Percentiles rank a stretch among this genome's conserved stretches.
phyloP scores from a whole-genome alignment of 2,329 filamentous ascomycete species.

The Fusarium sp. region DNA sequence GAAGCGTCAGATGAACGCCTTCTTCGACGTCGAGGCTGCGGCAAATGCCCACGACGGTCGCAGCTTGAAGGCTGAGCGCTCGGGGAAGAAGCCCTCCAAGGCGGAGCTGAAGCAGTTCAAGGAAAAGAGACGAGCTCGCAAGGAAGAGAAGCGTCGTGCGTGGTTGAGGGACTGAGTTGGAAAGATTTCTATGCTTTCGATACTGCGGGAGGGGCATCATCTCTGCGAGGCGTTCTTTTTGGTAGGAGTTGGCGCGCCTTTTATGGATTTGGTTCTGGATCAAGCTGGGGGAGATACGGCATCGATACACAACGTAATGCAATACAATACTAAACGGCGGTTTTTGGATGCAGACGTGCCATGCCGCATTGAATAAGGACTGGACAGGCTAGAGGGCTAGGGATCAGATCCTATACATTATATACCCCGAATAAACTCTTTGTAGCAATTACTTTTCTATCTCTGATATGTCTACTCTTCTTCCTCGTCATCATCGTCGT shows the following conservation, averaged over 20 bases:
- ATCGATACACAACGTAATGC: slow-evolving; percentile 1
- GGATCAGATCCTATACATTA: slow-evolving; percentile 30
- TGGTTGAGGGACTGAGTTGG: slow-evolving; percentile 82
- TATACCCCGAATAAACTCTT: slow-evolving; percentile 35
- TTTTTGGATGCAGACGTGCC: slow-evolving; percentile 36
- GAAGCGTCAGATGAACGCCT: slow-evolving; percentile 88
- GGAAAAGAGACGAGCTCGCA: slow-evolving; percentile 87
- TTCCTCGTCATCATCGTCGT: slow-evolving; percentile 54
- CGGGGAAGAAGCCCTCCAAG: slow-evolving; percentile 84
- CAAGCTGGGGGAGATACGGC: slow-evolving; percentile 9
- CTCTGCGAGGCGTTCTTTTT: slow-evolving; percentile 29
- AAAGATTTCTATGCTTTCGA: slow-evolving; percentile 6
- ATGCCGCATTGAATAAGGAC: slow-evolving; percentile 33
- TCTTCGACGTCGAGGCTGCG: slow-evolving; percentile 94
- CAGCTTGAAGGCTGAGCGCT: slow-evolving; percentile 90
- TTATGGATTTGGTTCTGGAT: slow-evolving; percentile 22
- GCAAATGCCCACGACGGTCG: slow-evolving; percentile 90
- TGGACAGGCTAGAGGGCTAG: slow-evolving; percentile 28
- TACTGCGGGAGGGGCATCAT: slow-evolving; percentile 13
- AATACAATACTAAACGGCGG: neutral
- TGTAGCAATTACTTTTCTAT: slow-evolving; percentile 17
- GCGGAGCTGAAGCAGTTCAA: slow-evolving; percentile 91
- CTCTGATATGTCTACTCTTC: slow-evolving; percentile 24
- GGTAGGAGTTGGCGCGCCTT: slow-evolving; percentile 33
- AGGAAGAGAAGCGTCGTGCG: slow-evolving; percentile 92